A percentile compares a stretch with the other conserved stretches of the same genome.
These are phyloP conservation scores for Backusella tuberculispora DNA, from an alignment of 192 early-diverging fungal species.

Conservation along the genomic window DNA sequence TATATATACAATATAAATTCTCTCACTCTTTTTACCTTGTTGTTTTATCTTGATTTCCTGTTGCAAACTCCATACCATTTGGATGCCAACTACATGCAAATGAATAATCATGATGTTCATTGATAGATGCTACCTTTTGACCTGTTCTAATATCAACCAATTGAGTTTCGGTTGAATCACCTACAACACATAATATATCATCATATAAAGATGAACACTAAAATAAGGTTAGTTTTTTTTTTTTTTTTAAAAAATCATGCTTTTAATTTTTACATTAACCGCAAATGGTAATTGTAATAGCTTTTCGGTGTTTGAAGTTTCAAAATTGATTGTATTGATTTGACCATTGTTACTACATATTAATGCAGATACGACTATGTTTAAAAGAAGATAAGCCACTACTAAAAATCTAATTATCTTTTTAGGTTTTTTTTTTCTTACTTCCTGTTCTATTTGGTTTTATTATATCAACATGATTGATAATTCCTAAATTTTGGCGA, in stretches of 20 bases:
- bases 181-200: slow-evolving; percentile 60
- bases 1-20: no score
- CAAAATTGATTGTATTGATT: slow-evolving; percentile 53
- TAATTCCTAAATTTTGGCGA: slow-evolving; percentile 54
- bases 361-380: slow-evolving; percentile 44
- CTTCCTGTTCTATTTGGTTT: slow-evolving; percentile 43
- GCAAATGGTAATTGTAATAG: slow-evolving; percentile 54
- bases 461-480: slow-evolving; percentile 64
- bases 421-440: background rate
- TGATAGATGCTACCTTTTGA: slow-evolving; percentile 42
- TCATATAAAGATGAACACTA: slow-evolving; percentile 63
- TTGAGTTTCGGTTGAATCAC: slow-evolving; percentile 52
- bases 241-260: background rate
- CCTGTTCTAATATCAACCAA: slow-evolving; percentile 55
- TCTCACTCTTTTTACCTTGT: slow-evolving; percentile 45
- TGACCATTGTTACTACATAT: slow-evolving; percentile 63
- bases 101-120: slow-evolving; percentile 68
- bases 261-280: slow-evolving; percentile 53
- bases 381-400: background rate
- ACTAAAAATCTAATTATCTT: background rate
- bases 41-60: slow-evolving; percentile 67
- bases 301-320: slow-evolving; percentile 37
- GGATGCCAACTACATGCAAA: slow-evolving; percentile 73
- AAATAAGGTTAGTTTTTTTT: background rate
- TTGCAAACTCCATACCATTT: slow-evolving; percentile 55